These are phyloP conservation scores for Dendrostoma leiphaemia DNA, from an alignment of 2,329 filamentous ascomycete species.

Conservation along the genomic window DNA sequence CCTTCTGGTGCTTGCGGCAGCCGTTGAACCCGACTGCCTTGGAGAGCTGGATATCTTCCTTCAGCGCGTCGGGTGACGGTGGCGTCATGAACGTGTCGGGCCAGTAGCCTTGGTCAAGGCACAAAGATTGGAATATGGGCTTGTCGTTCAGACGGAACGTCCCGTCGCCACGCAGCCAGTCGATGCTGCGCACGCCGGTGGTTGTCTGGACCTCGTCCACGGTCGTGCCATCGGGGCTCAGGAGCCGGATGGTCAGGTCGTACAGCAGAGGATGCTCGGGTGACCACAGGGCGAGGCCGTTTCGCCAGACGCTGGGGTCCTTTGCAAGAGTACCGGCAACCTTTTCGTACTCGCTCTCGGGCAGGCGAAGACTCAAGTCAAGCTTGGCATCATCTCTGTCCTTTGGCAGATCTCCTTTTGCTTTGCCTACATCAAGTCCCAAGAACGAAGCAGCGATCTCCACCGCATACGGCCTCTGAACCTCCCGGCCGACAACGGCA, in stretches of 20 bases:
- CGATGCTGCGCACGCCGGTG: slow-evolving; percentile 58
- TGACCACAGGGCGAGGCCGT: slow-evolving; percentile 61
- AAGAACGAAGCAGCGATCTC: slow-evolving; percentile 53
- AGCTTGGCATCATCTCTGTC: slow-evolving; percentile 49
- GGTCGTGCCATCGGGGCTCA: slow-evolving; percentile 35
- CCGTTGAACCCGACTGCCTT: slow-evolving; percentile 65
- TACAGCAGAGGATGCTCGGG: slow-evolving; percentile 58
- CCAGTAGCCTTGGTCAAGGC: slow-evolving; percentile 65
- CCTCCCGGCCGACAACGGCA: slow-evolving; percentile 46
- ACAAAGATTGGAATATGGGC: slow-evolving; percentile 59
- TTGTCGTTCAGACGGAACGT: slow-evolving; percentile 58
- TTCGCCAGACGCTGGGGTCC: slow-evolving; percentile 43
- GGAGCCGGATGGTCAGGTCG: slow-evolving; percentile 51
- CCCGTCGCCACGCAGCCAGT: slow-evolving; percentile 57
- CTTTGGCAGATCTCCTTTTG: slow-evolving; percentile 40
- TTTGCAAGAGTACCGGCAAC: slow-evolving; percentile 32
- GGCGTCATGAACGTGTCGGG: slow-evolving; percentile 59
- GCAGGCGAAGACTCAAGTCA: slow-evolving; percentile 42
- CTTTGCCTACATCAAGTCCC: slow-evolving; percentile 45
- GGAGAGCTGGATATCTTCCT: slow-evolving; percentile 51
- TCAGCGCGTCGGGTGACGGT: slow-evolving; percentile 43
- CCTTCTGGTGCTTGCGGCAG: slow-evolving; percentile 64
- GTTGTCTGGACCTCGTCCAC: slow-evolving; percentile 59
- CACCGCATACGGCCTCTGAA: slow-evolving; percentile 44
- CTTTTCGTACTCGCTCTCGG: slow-evolving; percentile 34